Conservation (phyloP, 2,329 filamentous ascomycete species). For the Bipolaris sorokiniana region DNA sequence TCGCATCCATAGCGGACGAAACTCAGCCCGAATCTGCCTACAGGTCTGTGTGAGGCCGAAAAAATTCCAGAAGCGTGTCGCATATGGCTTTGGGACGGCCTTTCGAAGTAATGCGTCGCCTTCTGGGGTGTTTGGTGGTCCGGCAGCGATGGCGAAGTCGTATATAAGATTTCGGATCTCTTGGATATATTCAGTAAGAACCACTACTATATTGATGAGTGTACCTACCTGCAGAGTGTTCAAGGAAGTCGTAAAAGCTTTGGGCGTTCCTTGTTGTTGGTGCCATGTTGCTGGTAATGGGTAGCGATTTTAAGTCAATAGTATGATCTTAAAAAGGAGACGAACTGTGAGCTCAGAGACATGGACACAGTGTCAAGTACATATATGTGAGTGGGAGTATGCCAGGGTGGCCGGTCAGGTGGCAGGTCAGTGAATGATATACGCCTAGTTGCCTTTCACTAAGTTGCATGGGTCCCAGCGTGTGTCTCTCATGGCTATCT, state of each 20-base stretch:
- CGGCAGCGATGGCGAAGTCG: neutral
- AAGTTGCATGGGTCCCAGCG: too few species aligned
- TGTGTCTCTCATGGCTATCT: too few species aligned
- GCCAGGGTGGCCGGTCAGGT: too few species aligned
- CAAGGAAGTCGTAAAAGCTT: neutral
- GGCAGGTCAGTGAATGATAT: too few species aligned
- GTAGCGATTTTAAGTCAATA: too few species aligned
- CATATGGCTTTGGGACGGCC: neutral
- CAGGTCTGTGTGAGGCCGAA: constrained; percentile 1
- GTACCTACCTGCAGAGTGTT: neutral
- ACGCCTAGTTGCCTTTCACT: too few species aligned
- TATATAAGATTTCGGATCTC: neutral
- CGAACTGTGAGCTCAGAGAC: too few species aligned
- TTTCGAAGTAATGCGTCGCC: neutral
- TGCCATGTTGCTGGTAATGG: too few species aligned
- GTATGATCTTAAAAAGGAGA: too few species aligned
- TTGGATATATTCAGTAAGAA: neutral
- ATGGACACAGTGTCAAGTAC: too few species aligned
- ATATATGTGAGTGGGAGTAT: too few species aligned
- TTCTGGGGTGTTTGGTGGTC: neutral
- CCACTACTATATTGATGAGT: neutral
- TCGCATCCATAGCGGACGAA: constrained; percentile 8
- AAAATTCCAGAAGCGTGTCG: neutral
- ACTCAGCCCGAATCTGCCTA: constrained; percentile 6
- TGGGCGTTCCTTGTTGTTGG: neutral